These are phyloP conservation scores for Fusarium redolens DNA, from an alignment of 2,329 filamentous ascomycete species.

Conservation along the genomic window DNA sequence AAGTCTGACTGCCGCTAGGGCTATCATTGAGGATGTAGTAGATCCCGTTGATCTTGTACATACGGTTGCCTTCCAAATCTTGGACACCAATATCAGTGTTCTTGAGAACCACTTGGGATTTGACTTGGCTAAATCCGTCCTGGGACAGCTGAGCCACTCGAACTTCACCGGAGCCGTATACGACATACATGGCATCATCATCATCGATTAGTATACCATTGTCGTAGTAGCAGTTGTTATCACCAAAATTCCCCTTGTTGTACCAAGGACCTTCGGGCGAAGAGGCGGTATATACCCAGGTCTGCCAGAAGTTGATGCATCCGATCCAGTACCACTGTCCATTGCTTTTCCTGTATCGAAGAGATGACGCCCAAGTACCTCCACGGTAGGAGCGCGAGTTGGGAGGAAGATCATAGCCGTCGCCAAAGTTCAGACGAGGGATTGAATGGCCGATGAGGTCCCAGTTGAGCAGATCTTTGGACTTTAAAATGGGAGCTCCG, in stretches of 20 bases:
- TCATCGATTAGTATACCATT: constrained; percentile 68
- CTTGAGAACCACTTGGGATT: constrained; percentile 57
- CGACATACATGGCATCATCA: constrained; percentile 69
- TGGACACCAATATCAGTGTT: constrained; percentile 53
- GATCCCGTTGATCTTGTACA: constrained; percentile 62
- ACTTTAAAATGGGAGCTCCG: constrained; percentile 66
- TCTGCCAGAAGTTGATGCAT: constrained; percentile 62
- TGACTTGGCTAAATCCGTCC: constrained; percentile 60
- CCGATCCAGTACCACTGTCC: constrained; percentile 68
- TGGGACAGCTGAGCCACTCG: constrained; percentile 61
- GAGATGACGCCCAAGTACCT: constrained; percentile 67
- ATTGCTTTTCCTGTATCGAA: constrained; percentile 62
- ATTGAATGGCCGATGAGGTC: constrained; percentile 59
- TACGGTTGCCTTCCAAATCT: constrained; percentile 64
- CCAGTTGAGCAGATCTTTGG: constrained; percentile 66
- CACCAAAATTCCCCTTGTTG: constrained; percentile 50
- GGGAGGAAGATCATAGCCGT: constrained; percentile 58
- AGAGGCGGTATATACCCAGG: constrained; percentile 64
- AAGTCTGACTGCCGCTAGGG: constrained; percentile 56
- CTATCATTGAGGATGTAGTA: constrained; percentile 67
- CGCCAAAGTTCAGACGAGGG: constrained; percentile 57
- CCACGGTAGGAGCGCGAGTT: constrained; percentile 59
- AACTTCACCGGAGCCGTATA: constrained; percentile 62
- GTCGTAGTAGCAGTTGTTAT: constrained; percentile 65
- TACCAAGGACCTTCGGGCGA: constrained; percentile 57